Conservation (phyloP, 805 yeast species). For the Candida corydali region DNA sequence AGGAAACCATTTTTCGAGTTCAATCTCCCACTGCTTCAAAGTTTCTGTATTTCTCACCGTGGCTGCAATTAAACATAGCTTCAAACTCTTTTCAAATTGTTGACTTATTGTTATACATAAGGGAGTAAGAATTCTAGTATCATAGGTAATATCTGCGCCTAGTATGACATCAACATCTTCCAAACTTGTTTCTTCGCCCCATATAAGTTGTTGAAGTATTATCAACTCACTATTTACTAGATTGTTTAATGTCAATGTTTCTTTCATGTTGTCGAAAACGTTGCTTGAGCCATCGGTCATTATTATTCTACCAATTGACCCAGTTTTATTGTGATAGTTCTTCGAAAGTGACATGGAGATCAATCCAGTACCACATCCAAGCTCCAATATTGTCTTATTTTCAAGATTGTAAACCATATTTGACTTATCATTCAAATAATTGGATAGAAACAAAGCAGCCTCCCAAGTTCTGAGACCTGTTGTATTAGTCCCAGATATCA, state of each 20-base stretch:
- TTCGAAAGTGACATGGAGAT: constrained; percentile 50
- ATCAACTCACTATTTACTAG: constrained; percentile 8
- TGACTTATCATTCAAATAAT: constrained; percentile 33
- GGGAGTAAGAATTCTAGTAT: constrained; percentile 51
- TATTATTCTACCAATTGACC: constrained; percentile 23
- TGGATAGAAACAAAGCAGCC: constrained; percentile 68
- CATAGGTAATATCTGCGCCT: constrained; percentile 91
- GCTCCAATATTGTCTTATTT: constrained; percentile 50
- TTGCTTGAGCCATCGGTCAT: constrained; percentile 68
- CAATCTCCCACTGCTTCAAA: constrained; percentile 28
- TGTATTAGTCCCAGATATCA: constrained; percentile 72
- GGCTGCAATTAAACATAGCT: constrained; percentile 56
- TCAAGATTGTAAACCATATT: constrained; percentile 11
- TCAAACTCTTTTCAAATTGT: constrained; percentile 23
- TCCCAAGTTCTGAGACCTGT: constrained; percentile 95
- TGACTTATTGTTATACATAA: constrained; percentile 49
- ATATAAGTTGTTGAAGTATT: constrained; percentile 34
- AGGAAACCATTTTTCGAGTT: constrained; percentile 16
- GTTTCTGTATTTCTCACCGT: constrained; percentile 59
- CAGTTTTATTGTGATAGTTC: constrained; percentile 12
- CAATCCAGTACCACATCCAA: constrained; percentile 91
- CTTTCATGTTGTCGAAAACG: constrained; percentile 44
- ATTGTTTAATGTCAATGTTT: constrained; percentile 45
- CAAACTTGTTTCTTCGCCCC: constrained; percentile 46
- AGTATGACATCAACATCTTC: constrained; percentile 47